These are phyloP conservation scores for Polyporus tsugae DNA, from an alignment of 1,284 basidiomycete genomes.

Conservation along the genomic window DNA sequence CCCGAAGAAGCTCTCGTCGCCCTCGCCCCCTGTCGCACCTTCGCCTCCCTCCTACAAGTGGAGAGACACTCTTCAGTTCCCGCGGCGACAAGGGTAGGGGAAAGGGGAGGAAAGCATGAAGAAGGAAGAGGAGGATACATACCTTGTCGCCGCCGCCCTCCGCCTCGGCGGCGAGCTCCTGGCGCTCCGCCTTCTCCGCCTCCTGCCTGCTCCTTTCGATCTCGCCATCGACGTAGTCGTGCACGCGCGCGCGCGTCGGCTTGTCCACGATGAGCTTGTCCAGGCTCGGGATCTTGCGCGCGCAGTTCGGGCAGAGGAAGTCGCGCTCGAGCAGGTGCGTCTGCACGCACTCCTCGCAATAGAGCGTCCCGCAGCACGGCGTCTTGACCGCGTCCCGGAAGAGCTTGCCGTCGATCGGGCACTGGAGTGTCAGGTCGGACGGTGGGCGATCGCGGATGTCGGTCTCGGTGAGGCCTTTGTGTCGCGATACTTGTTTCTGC, in stretches of 20 bases:
- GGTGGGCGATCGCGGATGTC: constrained; percentile 90
- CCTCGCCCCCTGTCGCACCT: constrained; percentile 25
- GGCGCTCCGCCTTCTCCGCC: constrained; percentile 32
- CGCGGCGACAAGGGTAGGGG: not conserved
- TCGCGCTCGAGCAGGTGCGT: constrained; percentile 91
- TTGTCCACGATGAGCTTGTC: constrained; percentile 87
- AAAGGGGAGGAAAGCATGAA: not conserved
- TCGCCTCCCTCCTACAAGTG: constrained; percentile 8
- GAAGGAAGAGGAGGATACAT: not conserved
- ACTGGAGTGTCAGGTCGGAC: constrained; percentile 79
- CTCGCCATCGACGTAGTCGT: constrained; percentile 84
- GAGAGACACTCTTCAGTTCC: not conserved
- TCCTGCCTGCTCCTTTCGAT: constrained; percentile 86
- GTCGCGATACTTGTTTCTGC: constrained; percentile 88
- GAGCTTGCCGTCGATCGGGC: constrained; percentile 90
- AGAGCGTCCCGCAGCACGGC: constrained; percentile 90
- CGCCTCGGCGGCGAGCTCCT: constrained; percentile 19
- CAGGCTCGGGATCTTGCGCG: constrained; percentile 84
- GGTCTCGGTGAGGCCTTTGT: constrained; percentile 81
- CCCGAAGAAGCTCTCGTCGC: constrained; percentile 62
- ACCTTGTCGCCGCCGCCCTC: constrained; percentile 31
- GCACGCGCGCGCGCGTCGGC: constrained; percentile 77
- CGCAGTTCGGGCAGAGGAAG: constrained; percentile 90
- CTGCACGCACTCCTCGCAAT: constrained; percentile 96
- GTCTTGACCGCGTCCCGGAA: constrained; percentile 79